Percentiles rank a stretch among this genome's conserved stretches.
Conservation (phyloP, 1,139 yeast genomes). For the Sugiyamaella castrensis region DNA sequence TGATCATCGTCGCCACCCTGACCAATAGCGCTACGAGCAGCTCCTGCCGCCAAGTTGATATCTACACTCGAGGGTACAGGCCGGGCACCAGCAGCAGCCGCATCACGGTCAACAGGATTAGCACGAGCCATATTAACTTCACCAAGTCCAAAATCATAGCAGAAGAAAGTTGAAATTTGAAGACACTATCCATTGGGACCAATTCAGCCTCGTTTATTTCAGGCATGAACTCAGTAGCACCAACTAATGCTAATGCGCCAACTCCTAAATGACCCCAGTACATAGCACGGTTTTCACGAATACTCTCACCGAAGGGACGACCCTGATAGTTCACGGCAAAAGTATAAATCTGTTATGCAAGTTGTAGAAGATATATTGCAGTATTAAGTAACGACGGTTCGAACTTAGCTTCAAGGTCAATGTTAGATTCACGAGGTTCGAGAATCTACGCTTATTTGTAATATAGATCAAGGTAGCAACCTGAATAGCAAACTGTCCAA, state of each 20-base stretch:
- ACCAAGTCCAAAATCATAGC: conserved; percentile 74
- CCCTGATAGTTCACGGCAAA: conserved; percentile 98
- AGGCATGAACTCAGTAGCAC: conserved; percentile 93
- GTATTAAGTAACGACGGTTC: conserved; percentile 89
- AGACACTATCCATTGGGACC: conserved; percentile 73
- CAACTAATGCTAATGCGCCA: conserved; percentile 80
- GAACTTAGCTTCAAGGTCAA: conserved; percentile 87
- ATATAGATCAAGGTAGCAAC: conserved; percentile 77
- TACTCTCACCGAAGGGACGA: conserved; percentile 90
- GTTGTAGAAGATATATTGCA: conserved; percentile 89
- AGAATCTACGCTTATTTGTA: conserved; percentile 76
- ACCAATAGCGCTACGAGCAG: no score
- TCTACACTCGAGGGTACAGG: no score
- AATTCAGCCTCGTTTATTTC: conserved; percentile 88
- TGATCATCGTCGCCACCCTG: no score
- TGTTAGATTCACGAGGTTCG: conserved; percentile 87
- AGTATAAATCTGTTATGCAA: conserved; percentile 95
- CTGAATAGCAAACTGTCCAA: conserved; percentile 95
- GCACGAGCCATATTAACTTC: neutral
- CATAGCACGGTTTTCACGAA: conserved; percentile 92
- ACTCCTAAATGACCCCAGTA: conserved; percentile 93
- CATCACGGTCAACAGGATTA: no score
- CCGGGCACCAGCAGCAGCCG: no score
- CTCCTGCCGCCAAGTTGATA: no score
- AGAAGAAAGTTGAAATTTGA: conserved; percentile 73